Conservation (phyloP, 2,329 filamentous ascomycete genomes). For the Exophiala xenobiotica region DNA sequence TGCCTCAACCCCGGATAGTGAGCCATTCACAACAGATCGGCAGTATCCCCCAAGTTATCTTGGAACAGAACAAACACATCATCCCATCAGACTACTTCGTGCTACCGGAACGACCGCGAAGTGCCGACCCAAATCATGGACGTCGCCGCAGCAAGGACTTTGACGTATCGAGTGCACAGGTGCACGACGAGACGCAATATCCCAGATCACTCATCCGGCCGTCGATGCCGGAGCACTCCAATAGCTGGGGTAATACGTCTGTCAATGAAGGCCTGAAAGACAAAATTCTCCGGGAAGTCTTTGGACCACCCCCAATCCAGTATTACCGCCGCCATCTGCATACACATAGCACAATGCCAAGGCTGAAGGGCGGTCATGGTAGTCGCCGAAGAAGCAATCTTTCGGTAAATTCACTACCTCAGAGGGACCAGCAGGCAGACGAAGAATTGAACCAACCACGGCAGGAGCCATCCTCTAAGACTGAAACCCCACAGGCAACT, state of each 20-base stretch:
- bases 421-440: constrained; percentile 7
- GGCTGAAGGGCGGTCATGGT: constrained; percentile 34
- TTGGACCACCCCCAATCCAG: constrained; percentile 78
- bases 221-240: constrained; percentile 48
- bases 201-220: constrained; percentile 22
- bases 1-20: constrained; percentile 52
- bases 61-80: constrained; percentile 92
- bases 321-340: constrained; percentile 68
- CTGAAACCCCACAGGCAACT: constrained; percentile 5
- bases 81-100: constrained; percentile 80
- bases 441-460: constrained; percentile 18
- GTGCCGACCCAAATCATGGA: constrained; percentile 35
- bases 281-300: constrained; percentile 89
- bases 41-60: constrained; percentile 82
- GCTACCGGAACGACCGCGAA: constrained; percentile 50
- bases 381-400: constrained; percentile 36
- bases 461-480: not conserved
- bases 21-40: constrained; percentile 75
- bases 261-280: constrained; percentile 86
- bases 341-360: constrained; percentile 64
- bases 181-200: not conserved
- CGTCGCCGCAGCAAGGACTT: constrained; percentile 22
- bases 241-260: constrained; percentile 83
- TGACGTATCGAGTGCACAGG: not conserved
- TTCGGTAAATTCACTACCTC: constrained; percentile 28